phyloP scores from a whole-genome alignment of 805 yeast species.

The Kodamaea sagamina region DNA sequence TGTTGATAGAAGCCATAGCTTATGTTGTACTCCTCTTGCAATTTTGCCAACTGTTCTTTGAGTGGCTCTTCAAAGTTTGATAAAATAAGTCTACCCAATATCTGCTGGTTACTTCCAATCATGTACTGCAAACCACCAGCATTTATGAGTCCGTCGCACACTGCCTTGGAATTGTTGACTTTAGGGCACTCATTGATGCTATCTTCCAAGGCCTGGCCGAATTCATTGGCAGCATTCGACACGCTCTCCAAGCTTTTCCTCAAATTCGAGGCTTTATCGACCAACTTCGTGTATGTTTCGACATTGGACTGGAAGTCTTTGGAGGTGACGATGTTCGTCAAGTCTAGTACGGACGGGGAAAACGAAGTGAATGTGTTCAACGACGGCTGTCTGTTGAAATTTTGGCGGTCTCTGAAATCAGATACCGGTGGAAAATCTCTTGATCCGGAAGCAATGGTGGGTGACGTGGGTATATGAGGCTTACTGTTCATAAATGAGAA shows the following conservation, averaged over 20 bases:
- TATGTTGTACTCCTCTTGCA: constrained; percentile 43
- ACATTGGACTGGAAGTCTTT: constrained; percentile 57
- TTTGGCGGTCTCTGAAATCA: constrained; percentile 9
- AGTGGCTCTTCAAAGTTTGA: constrained; percentile 59
- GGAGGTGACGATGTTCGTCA: constrained; percentile 61
- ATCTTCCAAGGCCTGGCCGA: constrained; percentile 69
- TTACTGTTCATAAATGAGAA: constrained; percentile 48
- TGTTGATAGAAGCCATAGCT: constrained; percentile 57
- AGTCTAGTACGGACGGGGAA: constrained; percentile 56
- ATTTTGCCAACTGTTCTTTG: constrained; percentile 42
- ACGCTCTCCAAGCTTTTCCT: constrained; percentile 47
- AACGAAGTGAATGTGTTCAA: constrained; percentile 47
- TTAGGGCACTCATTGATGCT: constrained; percentile 30
- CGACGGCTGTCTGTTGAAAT: constrained; percentile 31
- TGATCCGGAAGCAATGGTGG: constrained; percentile 11
- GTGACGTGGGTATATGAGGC: constrained; percentile 15
- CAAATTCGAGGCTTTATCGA: constrained; percentile 49
- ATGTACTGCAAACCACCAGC: constrained; percentile 79
- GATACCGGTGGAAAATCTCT: constrained; percentile 15
- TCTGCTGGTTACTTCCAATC: constrained; percentile 74
- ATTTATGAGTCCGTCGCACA: constrained; percentile 62
- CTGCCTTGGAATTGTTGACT: constrained; percentile 25
- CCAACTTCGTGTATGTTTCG: constrained; percentile 48
- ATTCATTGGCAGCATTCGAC: constrained; percentile 64
- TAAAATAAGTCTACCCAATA: constrained; percentile 59